Conservation (phyloP, 2,329 filamentous ascomycete genomes). For the Pseudogymnoascus sp. region DNA sequence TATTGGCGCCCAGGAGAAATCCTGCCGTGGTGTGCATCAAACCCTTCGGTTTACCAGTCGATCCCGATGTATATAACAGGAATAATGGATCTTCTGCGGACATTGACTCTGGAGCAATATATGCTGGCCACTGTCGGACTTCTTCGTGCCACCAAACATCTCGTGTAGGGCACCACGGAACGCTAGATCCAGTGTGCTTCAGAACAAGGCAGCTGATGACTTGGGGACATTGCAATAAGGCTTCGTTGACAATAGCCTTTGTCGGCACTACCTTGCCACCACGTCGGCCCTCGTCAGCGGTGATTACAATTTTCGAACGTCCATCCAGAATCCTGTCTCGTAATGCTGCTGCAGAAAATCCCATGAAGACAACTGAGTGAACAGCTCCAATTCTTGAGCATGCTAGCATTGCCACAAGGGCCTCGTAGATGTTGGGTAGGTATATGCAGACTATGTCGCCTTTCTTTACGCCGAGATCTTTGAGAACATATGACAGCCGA, state of each 20-base stretch:
- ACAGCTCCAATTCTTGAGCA: slow-evolving; percentile 88
- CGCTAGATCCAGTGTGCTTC: slow-evolving; percentile 88
- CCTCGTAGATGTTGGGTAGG: slow-evolving; percentile 97
- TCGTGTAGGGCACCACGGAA: slow-evolving; percentile 81
- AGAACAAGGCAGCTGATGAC: slow-evolving; percentile 81
- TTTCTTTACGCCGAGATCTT: slow-evolving; percentile 93
- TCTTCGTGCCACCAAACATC: slow-evolving; percentile 99
- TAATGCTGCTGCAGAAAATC: slow-evolving; percentile 93
- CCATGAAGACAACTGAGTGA: slow-evolving; percentile 95
- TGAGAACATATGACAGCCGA: slow-evolving; percentile 75
- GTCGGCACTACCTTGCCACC: slow-evolving; percentile 95
- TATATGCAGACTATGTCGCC: slow-evolving; percentile 96
- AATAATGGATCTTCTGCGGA: slow-evolving; percentile 94
- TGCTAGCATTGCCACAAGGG: slow-evolving; percentile 81
- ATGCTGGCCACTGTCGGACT: slow-evolving; percentile 90
- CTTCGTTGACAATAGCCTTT: slow-evolving; percentile 98
- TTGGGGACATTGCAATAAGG: slow-evolving; percentile 88
- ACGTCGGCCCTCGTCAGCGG: slow-evolving; percentile 93
- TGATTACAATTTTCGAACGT: slow-evolving; percentile 87
- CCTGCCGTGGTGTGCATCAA: slow-evolving; percentile 96
- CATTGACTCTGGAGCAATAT: slow-evolving; percentile 82
- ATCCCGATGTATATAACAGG: slow-evolving; percentile 95
- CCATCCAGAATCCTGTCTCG: slow-evolving; percentile 91
- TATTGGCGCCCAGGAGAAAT: slow-evolving; percentile 86
- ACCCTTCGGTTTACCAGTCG: slow-evolving; percentile 97